Evolutionary conservation across 192 early-diverging fungal genomes (phyloP), one percentile per base, ranked within the genome.

Genomic region (Haplosporangium gracile): DNA sequence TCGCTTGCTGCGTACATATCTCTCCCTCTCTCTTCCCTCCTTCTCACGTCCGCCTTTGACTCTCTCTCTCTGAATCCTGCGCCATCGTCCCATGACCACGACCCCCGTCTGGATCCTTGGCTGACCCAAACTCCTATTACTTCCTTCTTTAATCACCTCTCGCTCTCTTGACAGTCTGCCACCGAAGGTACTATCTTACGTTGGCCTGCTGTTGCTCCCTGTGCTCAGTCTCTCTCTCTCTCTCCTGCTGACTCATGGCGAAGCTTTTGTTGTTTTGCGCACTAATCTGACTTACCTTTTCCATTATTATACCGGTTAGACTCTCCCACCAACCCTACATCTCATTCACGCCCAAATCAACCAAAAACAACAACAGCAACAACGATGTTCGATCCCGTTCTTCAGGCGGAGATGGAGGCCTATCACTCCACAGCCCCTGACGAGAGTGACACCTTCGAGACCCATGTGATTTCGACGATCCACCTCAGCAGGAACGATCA

Each of bases 401-500:
- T 65, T 13, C 60, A 65, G 60, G 60, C 60, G 13, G 60, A 65
- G 60, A 71, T 71, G 70, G 70, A 71, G 7, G 38, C 39, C 2
- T 71, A 71, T 15, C 6, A 42, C 39, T 71, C 36, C 29, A 65
- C 60, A 5, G 60, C 29, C 26, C 60, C 60, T 15, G 60, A 65
- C 60, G 60, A 65, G 9, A 65, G 72, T 40, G 47, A 26, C 45
- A 73, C 42, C 40, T 73, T 73, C 24, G 47, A 73, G 26, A 73
- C 40, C 49, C 36, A 53, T 74, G 34, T 74, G 53, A 63, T 81
- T 26, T n/a, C n/a, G 32, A 45, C 73, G 26, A 63, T 84, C 36
- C 53, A 72, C 15, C 65, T 42, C 47, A 7, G 18, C 72, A 75
- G 82, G 77, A 76, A 84, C 34, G 82, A 84, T 45, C 29, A 63